phyloP scores from a whole-genome alignment of 352 stramenopile species.

The Phytophthora ramorum region DNA sequence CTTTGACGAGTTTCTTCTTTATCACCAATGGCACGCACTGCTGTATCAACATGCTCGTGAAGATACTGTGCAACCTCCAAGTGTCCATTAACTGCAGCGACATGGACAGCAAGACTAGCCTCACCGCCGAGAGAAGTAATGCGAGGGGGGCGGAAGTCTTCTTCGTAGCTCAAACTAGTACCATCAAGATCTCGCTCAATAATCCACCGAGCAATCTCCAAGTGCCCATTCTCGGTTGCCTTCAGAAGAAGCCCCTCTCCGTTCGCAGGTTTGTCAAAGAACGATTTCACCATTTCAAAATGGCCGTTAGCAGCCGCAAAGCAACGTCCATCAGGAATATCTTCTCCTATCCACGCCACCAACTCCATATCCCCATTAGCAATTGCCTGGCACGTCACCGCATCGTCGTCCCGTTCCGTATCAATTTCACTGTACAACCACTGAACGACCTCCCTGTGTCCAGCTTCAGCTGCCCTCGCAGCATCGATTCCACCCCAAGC shows the following conservation, averaged over 20 bases:
- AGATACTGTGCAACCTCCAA: too few relatives aligned
- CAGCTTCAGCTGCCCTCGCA: background rate
- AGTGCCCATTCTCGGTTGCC: background rate
- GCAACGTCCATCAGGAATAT: background rate
- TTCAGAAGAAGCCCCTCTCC: background rate
- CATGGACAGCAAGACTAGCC: too few relatives aligned
- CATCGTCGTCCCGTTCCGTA: background rate
- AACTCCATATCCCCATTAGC: background rate
- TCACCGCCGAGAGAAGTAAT: too few relatives aligned
- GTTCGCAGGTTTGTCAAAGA: background rate
- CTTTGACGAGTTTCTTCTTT: too few relatives aligned
- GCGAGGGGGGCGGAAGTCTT: too few relatives aligned
- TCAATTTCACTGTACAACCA: background rate
- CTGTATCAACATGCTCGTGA: too few relatives aligned
- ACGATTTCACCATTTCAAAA: background rate
- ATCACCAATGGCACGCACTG: too few relatives aligned
- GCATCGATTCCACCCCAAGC: background rate
- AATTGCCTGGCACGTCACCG: background rate
- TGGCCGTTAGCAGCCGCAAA: background rate
- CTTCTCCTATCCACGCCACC: background rate
- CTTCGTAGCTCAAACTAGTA: background rate
- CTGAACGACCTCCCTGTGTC: background rate
- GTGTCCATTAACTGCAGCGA: too few relatives aligned
- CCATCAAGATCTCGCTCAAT: background rate
- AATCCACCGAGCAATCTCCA: background rate